Percentiles rank a stretch among this genome's conserved stretches.
Conservation (phyloP, 768 basidiomycete species). For the Kondoa malvinella region DNA sequence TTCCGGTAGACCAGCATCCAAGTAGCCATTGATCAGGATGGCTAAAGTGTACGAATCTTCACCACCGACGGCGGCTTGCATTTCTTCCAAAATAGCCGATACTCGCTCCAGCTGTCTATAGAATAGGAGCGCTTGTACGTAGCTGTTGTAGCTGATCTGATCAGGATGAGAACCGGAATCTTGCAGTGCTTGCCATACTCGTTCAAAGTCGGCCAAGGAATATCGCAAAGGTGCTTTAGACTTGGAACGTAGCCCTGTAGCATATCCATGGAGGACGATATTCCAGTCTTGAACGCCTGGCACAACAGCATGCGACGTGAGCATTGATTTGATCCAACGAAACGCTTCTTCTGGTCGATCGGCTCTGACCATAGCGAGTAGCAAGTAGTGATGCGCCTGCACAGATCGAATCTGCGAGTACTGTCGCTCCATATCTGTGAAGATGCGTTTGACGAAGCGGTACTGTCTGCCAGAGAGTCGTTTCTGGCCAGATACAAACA, state of each 20-base stretch:
- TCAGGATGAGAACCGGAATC: conserved; percentile 4
- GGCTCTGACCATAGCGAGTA: conserved; percentile 1
- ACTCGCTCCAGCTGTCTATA: conserved; percentile 1
- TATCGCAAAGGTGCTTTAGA: too few species aligned
- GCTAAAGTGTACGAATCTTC: background rate
- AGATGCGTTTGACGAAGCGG: conserved; percentile 13
- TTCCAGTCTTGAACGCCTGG: conserved; percentile 18
- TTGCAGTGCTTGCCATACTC: conserved; percentile 4
- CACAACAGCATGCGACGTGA: background rate
- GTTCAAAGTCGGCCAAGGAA: conserved; percentile 10
- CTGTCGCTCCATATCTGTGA: conserved; percentile 9
- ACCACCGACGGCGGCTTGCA: background rate
- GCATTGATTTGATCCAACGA: conserved; percentile 18
- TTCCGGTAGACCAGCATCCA: background rate
- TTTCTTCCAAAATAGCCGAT: conserved; percentile 6
- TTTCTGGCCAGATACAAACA: background rate
- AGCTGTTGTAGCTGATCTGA: conserved; percentile 19
- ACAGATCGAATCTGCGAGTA: background rate
- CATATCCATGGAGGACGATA: conserved; percentile 14
- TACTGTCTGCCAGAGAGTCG: background rate
- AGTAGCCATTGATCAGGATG: conserved; percentile 3
- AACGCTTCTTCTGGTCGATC: conserved; percentile 9
- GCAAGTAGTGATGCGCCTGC: conserved; percentile 19
- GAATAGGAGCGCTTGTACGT: conserved; percentile 18
- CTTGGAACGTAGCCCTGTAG: background rate